Percentiles rank a stretch among this genome's conserved stretches.
These are phyloP conservation scores for Zygotorulaspora danielsina DNA, from an alignment of 805 yeast genomes.

Conservation along the genomic window DNA sequence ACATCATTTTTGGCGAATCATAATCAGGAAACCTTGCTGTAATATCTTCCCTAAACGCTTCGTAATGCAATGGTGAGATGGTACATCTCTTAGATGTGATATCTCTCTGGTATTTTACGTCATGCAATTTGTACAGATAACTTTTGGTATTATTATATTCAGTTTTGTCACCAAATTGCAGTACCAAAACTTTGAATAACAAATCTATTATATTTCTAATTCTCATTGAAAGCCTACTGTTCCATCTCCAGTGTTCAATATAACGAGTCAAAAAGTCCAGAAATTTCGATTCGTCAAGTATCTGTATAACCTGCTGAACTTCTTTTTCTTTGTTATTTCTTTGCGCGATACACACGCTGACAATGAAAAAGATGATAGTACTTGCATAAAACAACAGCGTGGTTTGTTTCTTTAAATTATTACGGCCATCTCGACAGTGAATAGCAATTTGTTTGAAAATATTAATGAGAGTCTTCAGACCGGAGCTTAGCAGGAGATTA, in stretches of 20 bases:
- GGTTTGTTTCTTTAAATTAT: conserved; percentile 20
- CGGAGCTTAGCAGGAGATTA: conserved; percentile 17
- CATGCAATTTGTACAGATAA: conserved; percentile 43
- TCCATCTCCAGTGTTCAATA: conserved; percentile 68
- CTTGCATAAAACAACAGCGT: conserved; percentile 24
- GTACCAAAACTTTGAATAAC: conserved; percentile 48
- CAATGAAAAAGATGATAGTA: conserved; percentile 26
- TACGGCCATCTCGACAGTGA: conserved; percentile 25
- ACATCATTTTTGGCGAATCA: conserved; percentile 45
- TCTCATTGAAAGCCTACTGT: conserved; percentile 40
- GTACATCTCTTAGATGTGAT: conserved; percentile 34
- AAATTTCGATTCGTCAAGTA: conserved; percentile 33
- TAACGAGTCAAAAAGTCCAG: conserved; percentile 44
- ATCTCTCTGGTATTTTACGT: conserved; percentile 25
- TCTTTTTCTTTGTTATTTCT: conserved; percentile 9
- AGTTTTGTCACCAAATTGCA: conserved; percentile 58
- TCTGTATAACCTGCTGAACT: conserved; percentile 10
- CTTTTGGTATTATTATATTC: conserved; percentile 43
- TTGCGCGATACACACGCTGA: conserved; percentile 23
- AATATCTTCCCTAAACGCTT: conserved; percentile 71
- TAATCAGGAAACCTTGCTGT: conserved; percentile 71
- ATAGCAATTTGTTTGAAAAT: conserved; percentile 23
- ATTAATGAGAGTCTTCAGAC: conserved; percentile 15
- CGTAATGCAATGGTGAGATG: conserved; percentile 83
- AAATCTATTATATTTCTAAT: conserved; percentile 54